These are phyloP conservation scores for Pelargonium fulgidum DNA, from an alignment of 441 rosid genomes.

Conservation along the genomic window DNA sequence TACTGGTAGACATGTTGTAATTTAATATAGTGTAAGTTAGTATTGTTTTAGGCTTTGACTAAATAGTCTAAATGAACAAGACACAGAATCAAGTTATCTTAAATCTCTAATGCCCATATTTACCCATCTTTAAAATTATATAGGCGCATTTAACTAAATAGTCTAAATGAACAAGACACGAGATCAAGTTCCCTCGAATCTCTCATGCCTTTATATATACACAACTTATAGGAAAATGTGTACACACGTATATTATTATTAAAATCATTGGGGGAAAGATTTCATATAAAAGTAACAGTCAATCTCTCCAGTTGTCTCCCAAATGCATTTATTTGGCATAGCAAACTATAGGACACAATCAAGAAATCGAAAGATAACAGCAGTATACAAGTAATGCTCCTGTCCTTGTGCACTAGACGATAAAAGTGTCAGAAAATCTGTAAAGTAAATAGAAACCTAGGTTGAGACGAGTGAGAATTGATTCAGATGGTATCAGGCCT, in stretches of 20 bases:
- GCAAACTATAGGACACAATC: too few relatives aligned
- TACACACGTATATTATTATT: too few relatives aligned
- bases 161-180: too few relatives aligned
- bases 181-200: too few relatives aligned
- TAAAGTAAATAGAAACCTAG: not conserved
- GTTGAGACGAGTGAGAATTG: not conserved
- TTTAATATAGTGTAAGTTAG: too few relatives aligned
- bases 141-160: not conserved
- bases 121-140: not conserved
- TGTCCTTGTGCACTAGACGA: not conserved
- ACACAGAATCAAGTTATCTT: not conserved
- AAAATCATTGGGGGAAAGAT: too few relatives aligned
- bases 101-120: not conserved
- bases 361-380: not conserved
- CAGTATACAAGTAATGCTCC: not conserved
- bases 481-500: not conserved
- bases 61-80: not conserved
- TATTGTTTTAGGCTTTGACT: not conserved
- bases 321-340: too few relatives aligned
- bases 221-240: too few relatives aligned
- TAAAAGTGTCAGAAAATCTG: not conserved
- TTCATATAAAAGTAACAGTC: too few relatives aligned
- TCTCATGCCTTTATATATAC: too few relatives aligned
- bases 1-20: too few relatives aligned
- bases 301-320: too few relatives aligned